Percentiles rank a stretch among this genome's conserved stretches.
Evolutionary conservation across 306 rosid genomes (phyloP).

Genomic region (Malus sieversii): DNA sequence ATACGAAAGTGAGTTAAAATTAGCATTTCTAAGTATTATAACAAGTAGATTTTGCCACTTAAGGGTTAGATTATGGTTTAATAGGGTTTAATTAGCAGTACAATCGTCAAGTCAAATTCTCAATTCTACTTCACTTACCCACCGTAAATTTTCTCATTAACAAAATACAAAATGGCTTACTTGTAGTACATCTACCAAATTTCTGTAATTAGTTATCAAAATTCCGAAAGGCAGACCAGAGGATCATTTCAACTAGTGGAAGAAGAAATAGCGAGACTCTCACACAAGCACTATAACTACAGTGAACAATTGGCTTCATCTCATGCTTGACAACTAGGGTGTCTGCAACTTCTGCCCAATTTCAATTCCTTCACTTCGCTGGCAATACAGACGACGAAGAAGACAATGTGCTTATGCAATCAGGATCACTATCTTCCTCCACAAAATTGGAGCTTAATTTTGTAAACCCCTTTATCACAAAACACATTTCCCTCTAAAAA

Average conservation of each 20-base stretch:
- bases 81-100: background rate
- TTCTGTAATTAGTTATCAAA: background rate
- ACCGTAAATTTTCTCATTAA: too few species aligned
- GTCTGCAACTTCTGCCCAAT: slow-evolving; percentile 11
- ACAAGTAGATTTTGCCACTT: too few species aligned
- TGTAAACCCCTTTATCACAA: background rate
- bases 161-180: too few species aligned
- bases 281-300: slow-evolving; percentile 22
- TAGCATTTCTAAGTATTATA: background rate
- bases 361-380: slow-evolving; percentile 30
- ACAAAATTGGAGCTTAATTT: background rate
- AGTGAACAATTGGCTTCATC: slow-evolving; percentile 5
- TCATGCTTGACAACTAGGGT: background rate
- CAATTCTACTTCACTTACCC: too few species aligned
- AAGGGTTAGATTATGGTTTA: background rate
- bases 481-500: background rate
- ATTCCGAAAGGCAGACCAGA: background rate
- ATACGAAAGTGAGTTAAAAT: background rate
- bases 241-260: background rate
- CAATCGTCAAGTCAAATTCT: background rate
- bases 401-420: slow-evolving; percentile 10
- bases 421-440: slow-evolving; percentile 15
- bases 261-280: background rate
- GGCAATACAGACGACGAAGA: background rate
- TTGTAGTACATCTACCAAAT: background rate